Evolutionary conservation across 2,329 filamentous ascomycete species (phyloP).

Genomic region (Penicillium sp.): DNA sequence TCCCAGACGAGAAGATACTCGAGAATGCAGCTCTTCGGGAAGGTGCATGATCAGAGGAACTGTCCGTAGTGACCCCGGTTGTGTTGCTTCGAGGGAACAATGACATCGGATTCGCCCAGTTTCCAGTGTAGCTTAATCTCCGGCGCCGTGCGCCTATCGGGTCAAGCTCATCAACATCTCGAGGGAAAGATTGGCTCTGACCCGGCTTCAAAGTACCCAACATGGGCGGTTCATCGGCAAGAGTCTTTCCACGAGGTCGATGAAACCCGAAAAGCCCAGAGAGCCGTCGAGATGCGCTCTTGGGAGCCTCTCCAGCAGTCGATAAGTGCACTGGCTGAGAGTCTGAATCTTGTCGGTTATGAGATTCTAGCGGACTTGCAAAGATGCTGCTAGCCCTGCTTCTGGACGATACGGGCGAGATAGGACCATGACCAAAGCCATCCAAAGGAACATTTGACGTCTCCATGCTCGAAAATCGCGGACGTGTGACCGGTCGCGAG

Average conservation of each 20-base stretch:
- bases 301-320: constrained; percentile 34
- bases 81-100: constrained; percentile 48
- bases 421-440: constrained; percentile 37
- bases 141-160: constrained; percentile 51
- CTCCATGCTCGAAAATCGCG: constrained; percentile 33
- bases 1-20: constrained; percentile 44
- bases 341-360: constrained; percentile 39
- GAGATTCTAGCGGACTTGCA: constrained; percentile 47
- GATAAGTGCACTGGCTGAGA: constrained; percentile 33
- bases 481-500: constrained; percentile 27
- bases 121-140: constrained; percentile 57
- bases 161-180: constrained; percentile 53
- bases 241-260: constrained; percentile 60
- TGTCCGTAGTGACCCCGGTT: constrained; percentile 41
- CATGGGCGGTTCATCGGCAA: constrained; percentile 56
- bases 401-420: constrained; percentile 46
- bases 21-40: constrained; percentile 42
- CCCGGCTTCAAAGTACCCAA: constrained; percentile 58
- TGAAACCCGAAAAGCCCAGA: constrained; percentile 58
- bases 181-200: constrained; percentile 64
- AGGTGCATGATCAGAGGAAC: constrained; percentile 40
- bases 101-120: constrained; percentile 53
- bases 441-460: constrained; percentile 32
- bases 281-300: constrained; percentile 53
- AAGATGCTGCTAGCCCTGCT: constrained; percentile 46